phyloP scores from a whole-genome alignment of 495 filamentous ascomycete species.

The Hamigera avellanea region DNA sequence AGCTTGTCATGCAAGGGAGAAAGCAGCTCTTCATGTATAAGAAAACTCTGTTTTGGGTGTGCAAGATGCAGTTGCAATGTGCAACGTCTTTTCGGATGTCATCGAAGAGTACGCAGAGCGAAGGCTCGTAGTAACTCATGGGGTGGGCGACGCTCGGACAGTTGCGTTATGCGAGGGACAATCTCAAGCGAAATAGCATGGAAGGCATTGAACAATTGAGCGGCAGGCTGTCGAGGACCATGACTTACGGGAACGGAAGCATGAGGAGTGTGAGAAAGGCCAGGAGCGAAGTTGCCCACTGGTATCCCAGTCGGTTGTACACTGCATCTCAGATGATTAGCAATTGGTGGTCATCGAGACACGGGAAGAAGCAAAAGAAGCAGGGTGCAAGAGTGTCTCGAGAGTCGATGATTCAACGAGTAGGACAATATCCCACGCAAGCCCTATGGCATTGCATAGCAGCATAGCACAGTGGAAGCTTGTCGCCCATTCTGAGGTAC shows the following conservation, averaged over 20 bases:
- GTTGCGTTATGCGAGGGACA: too few species aligned
- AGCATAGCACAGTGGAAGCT: too few species aligned
- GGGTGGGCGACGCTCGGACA: too few species aligned
- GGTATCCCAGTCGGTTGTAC: conserved; percentile 55
- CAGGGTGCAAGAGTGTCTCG: background rate
- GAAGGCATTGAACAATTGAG: too few species aligned
- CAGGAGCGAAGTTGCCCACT: conserved; percentile 61
- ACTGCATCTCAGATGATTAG: conserved; percentile 22
- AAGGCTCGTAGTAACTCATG: conserved; percentile 6
- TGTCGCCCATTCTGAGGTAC: too few species aligned
- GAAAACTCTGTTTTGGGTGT: too few species aligned
- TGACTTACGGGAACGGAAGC: conserved; percentile 54
- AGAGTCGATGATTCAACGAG: too few species aligned
- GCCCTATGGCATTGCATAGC: conserved; percentile 1
- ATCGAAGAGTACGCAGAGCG: background rate
- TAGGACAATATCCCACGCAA: background rate
- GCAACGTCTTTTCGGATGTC: too few species aligned
- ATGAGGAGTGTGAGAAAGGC: conserved; percentile 59
- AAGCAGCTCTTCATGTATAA: background rate
- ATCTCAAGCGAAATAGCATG: too few species aligned
- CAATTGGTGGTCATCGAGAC: too few species aligned
- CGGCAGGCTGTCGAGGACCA: background rate
- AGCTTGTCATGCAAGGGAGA: background rate
- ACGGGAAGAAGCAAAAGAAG: too few species aligned
- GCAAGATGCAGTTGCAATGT: too few species aligned